Evolutionary conservation across 306 rosid species (phyloP).

Genomic region (Cicer bijugum): DNA sequence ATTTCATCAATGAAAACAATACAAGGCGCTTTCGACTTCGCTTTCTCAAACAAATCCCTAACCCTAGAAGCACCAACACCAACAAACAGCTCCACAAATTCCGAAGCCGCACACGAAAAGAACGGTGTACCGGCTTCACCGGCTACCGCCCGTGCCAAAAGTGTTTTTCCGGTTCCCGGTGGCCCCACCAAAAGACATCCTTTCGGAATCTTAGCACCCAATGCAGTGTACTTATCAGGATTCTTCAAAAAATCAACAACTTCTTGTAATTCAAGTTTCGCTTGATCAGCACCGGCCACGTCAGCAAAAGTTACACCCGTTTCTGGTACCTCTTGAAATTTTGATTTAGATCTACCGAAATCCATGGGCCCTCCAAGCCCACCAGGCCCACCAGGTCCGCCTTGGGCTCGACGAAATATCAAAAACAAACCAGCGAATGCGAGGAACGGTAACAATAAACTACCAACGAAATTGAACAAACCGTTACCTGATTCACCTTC

Average conservation of each 20-base stretch:
- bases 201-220: constrained; percentile 95
- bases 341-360: constrained; percentile 88
- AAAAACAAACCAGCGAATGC: constrained; percentile 93
- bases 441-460: constrained; percentile 75
- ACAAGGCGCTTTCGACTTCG: constrained; percentile 95
- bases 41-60: constrained; percentile 96
- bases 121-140: constrained; percentile 97
- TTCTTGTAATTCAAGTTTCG: constrained; percentile 85
- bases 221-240: constrained; percentile 94
- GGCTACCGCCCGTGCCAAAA: constrained; percentile 87
- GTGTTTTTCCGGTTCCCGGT: constrained; percentile 96
- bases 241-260: constrained; percentile 97
- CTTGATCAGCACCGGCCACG: constrained; percentile 98
- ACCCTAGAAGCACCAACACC: constrained; percentile 99
- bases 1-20: constrained; percentile 98
- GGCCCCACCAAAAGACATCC: constrained; percentile 98
- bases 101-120: constrained; percentile 97
- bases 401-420: constrained; percentile 83
- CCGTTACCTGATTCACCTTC: constrained; percentile 87
- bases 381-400: constrained; percentile 91
- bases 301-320: constrained; percentile 88
- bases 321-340: constrained; percentile 93
- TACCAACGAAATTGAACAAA: constrained; percentile 73
- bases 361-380: constrained; percentile 99
- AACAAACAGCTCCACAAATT: constrained; percentile 89